phyloP scores from a whole-genome alignment of 306 rosid genomes.

The Gillenia trifoliata region DNA sequence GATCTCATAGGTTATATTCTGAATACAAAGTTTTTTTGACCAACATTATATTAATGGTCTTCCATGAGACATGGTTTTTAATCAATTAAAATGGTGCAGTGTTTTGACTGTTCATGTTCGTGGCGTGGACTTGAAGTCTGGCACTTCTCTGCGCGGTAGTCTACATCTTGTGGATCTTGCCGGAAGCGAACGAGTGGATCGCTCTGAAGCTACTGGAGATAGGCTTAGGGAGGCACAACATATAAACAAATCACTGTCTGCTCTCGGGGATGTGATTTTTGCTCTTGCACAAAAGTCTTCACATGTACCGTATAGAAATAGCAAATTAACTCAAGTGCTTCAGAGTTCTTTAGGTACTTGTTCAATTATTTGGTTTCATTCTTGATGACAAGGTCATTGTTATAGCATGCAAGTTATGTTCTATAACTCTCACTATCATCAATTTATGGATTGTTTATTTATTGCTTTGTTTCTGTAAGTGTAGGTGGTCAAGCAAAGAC shows the following conservation, averaged over 20 bases:
- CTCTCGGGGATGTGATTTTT: conserved; percentile 97
- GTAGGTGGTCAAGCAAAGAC: conserved; percentile 99
- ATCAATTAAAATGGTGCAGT: conserved; percentile 40
- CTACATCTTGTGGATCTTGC: conserved; percentile 98
- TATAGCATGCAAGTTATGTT: not conserved
- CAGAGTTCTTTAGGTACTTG: conserved; percentile 88
- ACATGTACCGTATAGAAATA: conserved; percentile 95
- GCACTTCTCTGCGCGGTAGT: conserved; percentile 70
- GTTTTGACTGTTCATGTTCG: conserved; percentile 95
- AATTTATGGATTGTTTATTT: conserved; percentile 4
- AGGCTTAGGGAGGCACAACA: conserved; percentile 99
- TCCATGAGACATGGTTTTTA: conserved; percentile 1
- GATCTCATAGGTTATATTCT: conserved; percentile 84
- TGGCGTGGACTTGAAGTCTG: conserved; percentile 83
- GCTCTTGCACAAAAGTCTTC: conserved; percentile 87
- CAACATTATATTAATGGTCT: conserved; percentile 14
- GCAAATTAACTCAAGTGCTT: conserved; percentile 97
- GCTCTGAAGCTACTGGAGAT: conserved; percentile 97
- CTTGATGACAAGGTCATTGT: not conserved
- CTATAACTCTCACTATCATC: conserved; percentile 7
- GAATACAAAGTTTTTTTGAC: not conserved
- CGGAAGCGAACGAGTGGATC: conserved; percentile 96
- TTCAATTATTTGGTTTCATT: conserved; percentile 8
- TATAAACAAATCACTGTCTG: conserved; percentile 89
- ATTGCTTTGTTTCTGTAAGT: conserved; percentile 18